Percentiles rank a stretch among this genome's conserved stretches.
phyloP scores from a whole-genome alignment of 2,329 filamentous ascomycete genomes.

The Hortaea werneckii region DNA sequence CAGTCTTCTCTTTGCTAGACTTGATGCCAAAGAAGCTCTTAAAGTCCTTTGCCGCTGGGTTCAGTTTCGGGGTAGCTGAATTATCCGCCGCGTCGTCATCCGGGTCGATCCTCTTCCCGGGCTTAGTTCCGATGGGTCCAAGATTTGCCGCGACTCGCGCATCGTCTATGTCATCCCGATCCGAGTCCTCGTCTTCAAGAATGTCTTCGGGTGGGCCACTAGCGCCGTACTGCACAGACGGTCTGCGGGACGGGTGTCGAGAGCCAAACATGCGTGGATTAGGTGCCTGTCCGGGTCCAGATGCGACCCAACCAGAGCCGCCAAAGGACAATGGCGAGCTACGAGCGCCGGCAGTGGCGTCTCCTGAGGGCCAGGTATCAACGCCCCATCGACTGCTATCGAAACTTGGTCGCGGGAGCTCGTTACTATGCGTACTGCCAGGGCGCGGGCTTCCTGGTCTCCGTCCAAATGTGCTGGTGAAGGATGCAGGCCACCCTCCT shows the following conservation, averaged over 20 bases:
- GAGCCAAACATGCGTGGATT: constrained; percentile 36
- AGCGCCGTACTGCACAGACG: constrained; percentile 68
- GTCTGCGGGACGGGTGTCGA: constrained; percentile 65
- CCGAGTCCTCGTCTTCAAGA: constrained; percentile 39
- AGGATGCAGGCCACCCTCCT: constrained; percentile 33
- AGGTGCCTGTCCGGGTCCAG: constrained; percentile 39
- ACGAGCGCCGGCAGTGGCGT: constrained; percentile 24
- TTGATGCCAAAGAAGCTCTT: constrained; percentile 53
- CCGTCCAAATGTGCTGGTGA: constrained; percentile 12
- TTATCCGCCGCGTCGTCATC: constrained; percentile 27
- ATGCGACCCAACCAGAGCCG: constrained; percentile 28
- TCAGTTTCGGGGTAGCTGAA: constrained; percentile 52
- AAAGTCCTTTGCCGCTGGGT: constrained; percentile 83
- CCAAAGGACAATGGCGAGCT: constrained; percentile 29
- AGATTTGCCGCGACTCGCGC: constrained; percentile 35
- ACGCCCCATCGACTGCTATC: constrained; percentile 51
- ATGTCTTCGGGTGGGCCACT: constrained; percentile 50
- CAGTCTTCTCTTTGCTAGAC: constrained; percentile 25
- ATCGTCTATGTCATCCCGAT: constrained; percentile 32
- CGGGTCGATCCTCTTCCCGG: constrained; percentile 11
- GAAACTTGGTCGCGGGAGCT: constrained; percentile 66
- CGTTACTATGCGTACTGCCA: constrained; percentile 37
- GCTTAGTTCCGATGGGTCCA: constrained; percentile 62
- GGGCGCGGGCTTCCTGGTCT: constrained; percentile 49
- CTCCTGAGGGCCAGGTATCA: constrained; percentile 20